phyloP scores from a whole-genome alignment of 1,284 basidiomycete genomes.

The Leccinum griseonigrum region DNA sequence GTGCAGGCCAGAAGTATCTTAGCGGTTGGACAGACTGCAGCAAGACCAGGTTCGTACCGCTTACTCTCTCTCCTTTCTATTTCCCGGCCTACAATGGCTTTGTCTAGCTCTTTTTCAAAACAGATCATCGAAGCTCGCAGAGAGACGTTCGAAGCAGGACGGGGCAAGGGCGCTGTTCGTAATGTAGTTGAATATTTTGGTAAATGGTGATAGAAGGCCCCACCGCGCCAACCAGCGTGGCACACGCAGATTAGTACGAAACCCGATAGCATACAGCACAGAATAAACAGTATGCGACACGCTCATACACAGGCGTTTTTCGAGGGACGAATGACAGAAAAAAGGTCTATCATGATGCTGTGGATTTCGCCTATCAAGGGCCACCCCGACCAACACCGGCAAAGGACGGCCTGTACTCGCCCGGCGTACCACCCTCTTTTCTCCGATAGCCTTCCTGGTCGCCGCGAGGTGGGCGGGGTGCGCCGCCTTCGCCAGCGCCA shows the following conservation, averaged over 20 bases:
- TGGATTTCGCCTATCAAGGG: slow-evolving; percentile 58
- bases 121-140: slow-evolving; percentile 26
- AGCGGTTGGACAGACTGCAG: slow-evolving; percentile 41
- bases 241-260: slow-evolving; percentile 1
- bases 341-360: slow-evolving; percentile 25
- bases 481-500: slow-evolving; percentile 64
- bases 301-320: slow-evolving; percentile 44
- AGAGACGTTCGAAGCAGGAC: slow-evolving; percentile 8
- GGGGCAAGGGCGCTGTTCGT: slow-evolving; percentile 7
- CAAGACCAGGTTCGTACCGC: slow-evolving; percentile 35
- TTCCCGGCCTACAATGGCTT: not conserved
- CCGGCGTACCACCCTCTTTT: slow-evolving; percentile 78
- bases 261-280: slow-evolving; percentile 37
- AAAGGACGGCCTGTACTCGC: slow-evolving; percentile 81
- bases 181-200: slow-evolving; percentile 32
- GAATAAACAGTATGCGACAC: slow-evolving; percentile 33
- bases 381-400: slow-evolving; percentile 87
- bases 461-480: slow-evolving; percentile 83
- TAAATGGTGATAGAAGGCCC: slow-evolving; percentile 8
- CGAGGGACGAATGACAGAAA: slow-evolving; percentile 3
- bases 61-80: not conserved
- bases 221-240: not conserved
- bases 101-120: slow-evolving; percentile 26
- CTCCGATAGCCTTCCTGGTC: slow-evolving; percentile 91
- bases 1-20: slow-evolving; percentile 43